Evolutionary conservation across 179 eudicot genomes (phyloP), one percentile per base, ranked within the genome.

Genomic region (Pouteria campechiana): DNA sequence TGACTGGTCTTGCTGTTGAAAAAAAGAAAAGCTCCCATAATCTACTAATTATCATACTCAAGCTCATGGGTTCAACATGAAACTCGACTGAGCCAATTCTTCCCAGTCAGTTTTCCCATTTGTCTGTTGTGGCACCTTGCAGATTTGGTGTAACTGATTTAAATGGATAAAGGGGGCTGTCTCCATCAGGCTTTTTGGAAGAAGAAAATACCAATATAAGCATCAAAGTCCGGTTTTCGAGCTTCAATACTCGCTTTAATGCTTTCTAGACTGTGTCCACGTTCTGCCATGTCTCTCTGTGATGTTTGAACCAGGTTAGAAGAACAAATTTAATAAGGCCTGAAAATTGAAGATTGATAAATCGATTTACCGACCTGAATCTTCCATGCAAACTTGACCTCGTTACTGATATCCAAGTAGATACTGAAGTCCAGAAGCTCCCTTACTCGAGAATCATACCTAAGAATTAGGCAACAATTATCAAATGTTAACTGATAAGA

Each of bases 201-300:
- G n/a, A n/a, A 40, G 16, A 28, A 39, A 24, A 23, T 72, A 87
- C 99, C 99, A 64, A 92, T 92, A 56, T 70, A 92, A 48, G 99
- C 96, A 49, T 92, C 99, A 47, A 92, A 92, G 50, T 92, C 99
- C 0, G 99, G 99, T 48, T 92, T 92, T 32, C 99, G 40, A 65
- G 99, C 94, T 76, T 83, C 93, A 54, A 92, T 92, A 36, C 96
- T 92, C 16, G 99, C 99, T 57, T 92, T 82, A 61, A 92, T 92
- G 64, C 99, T 92, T 28, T 92, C 99, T n/a, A 86, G 95, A 52
- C 95, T 89, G 73, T 89, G 95, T 20, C 97, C 93, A 66, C 95
- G 68, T 47, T 86, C 95, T 27, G 93, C 89, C 98, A 90, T 90
- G 64, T 81, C 98, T 65, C 98, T 90, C 98, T 90, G 76, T 63